Conservation (phyloP, 2,329 filamentous ascomycete genomes). For the Aspergillus pseudotamarii region DNA sequence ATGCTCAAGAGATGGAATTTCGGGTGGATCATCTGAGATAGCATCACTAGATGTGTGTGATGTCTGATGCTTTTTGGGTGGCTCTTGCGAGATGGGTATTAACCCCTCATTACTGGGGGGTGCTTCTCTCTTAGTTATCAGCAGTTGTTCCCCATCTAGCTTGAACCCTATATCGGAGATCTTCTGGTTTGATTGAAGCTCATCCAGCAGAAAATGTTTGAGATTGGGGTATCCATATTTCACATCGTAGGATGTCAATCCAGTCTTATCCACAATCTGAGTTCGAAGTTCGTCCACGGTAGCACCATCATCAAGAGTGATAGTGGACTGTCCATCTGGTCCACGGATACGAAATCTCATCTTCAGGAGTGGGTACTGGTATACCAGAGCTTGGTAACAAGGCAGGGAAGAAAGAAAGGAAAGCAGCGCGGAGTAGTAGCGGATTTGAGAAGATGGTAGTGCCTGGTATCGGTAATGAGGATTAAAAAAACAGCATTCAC, state of each 20-base stretch:
- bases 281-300: slow-evolving; percentile 45
- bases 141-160: slow-evolving; percentile 69
- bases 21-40: slow-evolving; percentile 60
- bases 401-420: neutral
- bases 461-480: neutral
- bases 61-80: neutral
- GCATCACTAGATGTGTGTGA: slow-evolving; percentile 13
- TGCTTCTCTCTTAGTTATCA: slow-evolving; percentile 55
- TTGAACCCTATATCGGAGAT: slow-evolving; percentile 62
- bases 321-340: slow-evolving; percentile 70
- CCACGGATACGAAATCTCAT: slow-evolving; percentile 79
- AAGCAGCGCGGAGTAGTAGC: neutral
- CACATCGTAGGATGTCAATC: slow-evolving; percentile 68
- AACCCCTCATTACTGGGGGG: slow-evolving; percentile 13
- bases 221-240: slow-evolving; percentile 82
- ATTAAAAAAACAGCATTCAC: neutral
- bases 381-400: neutral
- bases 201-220: slow-evolving; percentile 64
- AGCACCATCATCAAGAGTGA: slow-evolving; percentile 70
- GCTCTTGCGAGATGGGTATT: slow-evolving; percentile 15
- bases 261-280: slow-evolving; percentile 61
- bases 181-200: slow-evolving; percentile 52
- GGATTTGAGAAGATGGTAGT: neutral
- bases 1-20: slow-evolving; percentile 60
- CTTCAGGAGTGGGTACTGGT: slow-evolving; percentile 3